A percentile compares a stretch with the other conserved stretches of the same genome.
Evolutionary conservation across 208 protist genomes (phyloP).

Genomic region (Vickermania ingenoplastis): DNA sequence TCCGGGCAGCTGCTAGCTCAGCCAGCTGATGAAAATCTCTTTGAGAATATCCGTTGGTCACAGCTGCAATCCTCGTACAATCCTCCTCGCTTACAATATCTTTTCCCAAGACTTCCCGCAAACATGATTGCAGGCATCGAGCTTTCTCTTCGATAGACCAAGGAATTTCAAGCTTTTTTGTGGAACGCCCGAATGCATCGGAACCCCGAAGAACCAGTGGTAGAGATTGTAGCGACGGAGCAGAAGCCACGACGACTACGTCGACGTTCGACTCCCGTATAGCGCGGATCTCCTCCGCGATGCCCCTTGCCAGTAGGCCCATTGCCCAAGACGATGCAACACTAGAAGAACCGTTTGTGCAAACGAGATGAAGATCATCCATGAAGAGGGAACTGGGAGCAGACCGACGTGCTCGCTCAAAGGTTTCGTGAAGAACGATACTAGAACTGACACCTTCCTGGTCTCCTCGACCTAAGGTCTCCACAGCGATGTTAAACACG

Average conservation of each 20-base stretch:
- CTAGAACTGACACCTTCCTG: constrained; percentile 59
- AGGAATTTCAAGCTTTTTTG: constrained; percentile 5
- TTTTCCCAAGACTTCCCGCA: constrained; percentile 1
- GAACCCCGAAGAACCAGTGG: no score
- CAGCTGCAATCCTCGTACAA: constrained; percentile 19
- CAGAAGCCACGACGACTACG: constrained; percentile 24
- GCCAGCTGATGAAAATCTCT: constrained; percentile 38
- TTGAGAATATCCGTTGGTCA: constrained; percentile 50
- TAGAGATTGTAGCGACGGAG: constrained; percentile 20
- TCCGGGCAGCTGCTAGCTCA: constrained; percentile 20
- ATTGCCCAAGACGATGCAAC: constrained; percentile 33
- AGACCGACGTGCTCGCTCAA: constrained; percentile 73
- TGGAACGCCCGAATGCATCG: constrained; percentile 12
- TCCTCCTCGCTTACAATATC: constrained; percentile 5
- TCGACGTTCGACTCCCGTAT: constrained; percentile 8
- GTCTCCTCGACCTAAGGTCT: constrained; percentile 32
- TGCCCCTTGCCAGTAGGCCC: constrained; percentile 18
- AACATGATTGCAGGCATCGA: constrained; percentile 11
- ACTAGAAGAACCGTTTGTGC: constrained; percentile 11
- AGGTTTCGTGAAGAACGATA: constrained; percentile 85
- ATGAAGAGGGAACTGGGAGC: constrained; percentile 67
- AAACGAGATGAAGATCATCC: constrained; percentile 50
- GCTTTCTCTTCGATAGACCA: constrained; percentile 14
- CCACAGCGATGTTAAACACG: constrained; percentile 19
- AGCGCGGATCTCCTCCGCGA: constrained; percentile 31